These are phyloP conservation scores for Fibroporia radiculosa DNA, from an alignment of 768 basidiomycete genomes.

Conservation along the genomic window DNA sequence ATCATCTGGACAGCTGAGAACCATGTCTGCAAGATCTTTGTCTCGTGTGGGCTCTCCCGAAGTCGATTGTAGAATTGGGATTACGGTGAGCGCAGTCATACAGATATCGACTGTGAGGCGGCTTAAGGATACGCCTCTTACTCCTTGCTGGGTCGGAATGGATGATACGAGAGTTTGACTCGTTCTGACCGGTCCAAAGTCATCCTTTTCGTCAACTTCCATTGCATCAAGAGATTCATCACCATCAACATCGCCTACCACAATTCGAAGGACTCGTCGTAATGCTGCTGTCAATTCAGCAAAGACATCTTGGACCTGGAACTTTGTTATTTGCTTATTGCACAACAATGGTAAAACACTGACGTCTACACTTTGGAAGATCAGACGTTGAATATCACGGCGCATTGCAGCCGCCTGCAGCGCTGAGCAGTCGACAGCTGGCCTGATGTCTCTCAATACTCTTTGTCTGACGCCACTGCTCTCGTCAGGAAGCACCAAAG, in stretches of 20 bases:
- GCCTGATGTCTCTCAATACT: conserved; percentile 32
- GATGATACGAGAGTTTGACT: conserved; percentile 7
- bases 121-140: not conserved
- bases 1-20: conserved; percentile 40
- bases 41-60: conserved; percentile 56
- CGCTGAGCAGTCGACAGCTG: conserved; percentile 6
- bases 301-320: conserved; percentile 44
- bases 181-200: conserved; percentile 47
- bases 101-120: conserved; percentile 42
- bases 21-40: conserved; percentile 46
- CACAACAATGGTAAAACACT: conserved; percentile 18
- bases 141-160: not conserved
- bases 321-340: not conserved
- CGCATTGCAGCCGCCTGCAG: conserved; percentile 18
- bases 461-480: conserved; percentile 59
- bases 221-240: conserved; percentile 18
- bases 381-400: conserved; percentile 39
- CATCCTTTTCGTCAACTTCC: conserved; percentile 43
- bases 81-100: conserved; percentile 50
- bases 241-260: conserved; percentile 24
- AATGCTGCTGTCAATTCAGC: conserved; percentile 18
- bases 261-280: conserved; percentile 33
- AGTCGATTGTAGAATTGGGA: conserved; percentile 55
- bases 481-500: conserved; percentile 38
- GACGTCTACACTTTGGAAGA: conserved; percentile 71